Conservation (phyloP, 805 yeast genomes). For the Grigorovia yakushimaensis region DNA sequence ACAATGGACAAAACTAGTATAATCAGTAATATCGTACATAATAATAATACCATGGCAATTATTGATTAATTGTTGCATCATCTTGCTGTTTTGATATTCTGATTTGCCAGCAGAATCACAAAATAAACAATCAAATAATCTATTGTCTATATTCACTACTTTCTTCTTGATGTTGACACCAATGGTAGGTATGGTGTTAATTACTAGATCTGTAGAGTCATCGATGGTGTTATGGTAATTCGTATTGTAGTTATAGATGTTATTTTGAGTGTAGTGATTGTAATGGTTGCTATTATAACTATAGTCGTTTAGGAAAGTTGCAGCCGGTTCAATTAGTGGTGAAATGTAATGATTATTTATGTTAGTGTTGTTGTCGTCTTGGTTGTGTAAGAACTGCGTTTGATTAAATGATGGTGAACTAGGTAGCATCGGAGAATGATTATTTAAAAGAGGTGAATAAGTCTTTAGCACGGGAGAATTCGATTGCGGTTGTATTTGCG, state of each 20-base stretch:
- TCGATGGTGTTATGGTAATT: neutral
- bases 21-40: conserved; percentile 36
- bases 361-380: neutral
- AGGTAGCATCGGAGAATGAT: neutral
- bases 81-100: conserved; percentile 34
- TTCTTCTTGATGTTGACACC: conserved; percentile 40
- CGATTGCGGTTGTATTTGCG: too few relatives aligned
- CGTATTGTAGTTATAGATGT: too few relatives aligned
- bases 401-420: neutral
- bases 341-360: conserved; percentile 3
- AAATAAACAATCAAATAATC: conserved; percentile 34
- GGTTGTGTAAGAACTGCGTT: neutral
- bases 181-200: conserved; percentile 33
- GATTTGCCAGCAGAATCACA: conserved; percentile 49
- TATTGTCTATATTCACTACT: conserved; percentile 34
- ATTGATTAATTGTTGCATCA: conserved; percentile 36
- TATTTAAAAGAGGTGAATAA: too few relatives aligned
- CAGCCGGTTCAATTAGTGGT: neutral
- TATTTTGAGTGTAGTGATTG: too few relatives aligned
- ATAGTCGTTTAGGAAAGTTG: neutral
- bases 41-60: conserved; percentile 39
- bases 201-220: conserved; percentile 25
- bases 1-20: conserved; percentile 30
- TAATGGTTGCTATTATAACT: too few relatives aligned
- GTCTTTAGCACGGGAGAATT: neutral